Percentiles rank a stretch among this genome's conserved stretches.
phyloP scores from a whole-genome alignment of 208 protist genomes.

The Crithidia sp. region DNA sequence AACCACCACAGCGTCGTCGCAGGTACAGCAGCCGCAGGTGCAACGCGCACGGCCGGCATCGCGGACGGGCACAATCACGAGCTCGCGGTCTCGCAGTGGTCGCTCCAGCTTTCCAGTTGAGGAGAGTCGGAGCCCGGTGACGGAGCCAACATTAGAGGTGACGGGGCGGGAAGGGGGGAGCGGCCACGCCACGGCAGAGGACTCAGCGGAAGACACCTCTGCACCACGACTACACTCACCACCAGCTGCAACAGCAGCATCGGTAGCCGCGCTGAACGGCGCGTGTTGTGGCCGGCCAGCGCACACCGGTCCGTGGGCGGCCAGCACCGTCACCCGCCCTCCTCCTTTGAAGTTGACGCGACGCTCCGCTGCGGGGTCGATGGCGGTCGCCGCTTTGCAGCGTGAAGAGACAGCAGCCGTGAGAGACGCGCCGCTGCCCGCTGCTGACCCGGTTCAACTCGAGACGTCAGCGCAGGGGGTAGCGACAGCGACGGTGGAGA shows the following conservation, averaged over 20 bases:
- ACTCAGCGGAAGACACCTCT: too few species aligned
- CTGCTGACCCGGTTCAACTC: too few species aligned
- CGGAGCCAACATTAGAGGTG: too few species aligned
- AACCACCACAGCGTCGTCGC: too few species aligned
- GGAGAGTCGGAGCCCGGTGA: too few species aligned
- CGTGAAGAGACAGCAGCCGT: too few species aligned
- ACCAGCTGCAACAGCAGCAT: not conserved
- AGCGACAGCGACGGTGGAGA: too few species aligned
- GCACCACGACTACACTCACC: not conserved
- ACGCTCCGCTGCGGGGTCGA: not conserved
- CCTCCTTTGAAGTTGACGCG: slow-evolving; percentile 10
- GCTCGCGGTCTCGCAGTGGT: not conserved
- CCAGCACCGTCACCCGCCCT: not conserved
- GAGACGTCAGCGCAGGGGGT: too few species aligned
- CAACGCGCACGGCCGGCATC: not conserved
- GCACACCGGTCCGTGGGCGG: slow-evolving; percentile 12
- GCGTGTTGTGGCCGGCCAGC: not conserved
- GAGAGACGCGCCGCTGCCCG: too few species aligned
- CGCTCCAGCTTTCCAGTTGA: not conserved
- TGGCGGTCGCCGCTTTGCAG: too few species aligned
- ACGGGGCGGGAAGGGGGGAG: too few species aligned
- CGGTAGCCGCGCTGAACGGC: not conserved
- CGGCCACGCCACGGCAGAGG: not conserved
- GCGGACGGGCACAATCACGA: not conserved
- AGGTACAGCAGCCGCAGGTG: too few species aligned